Base-by-base conservation (phyloP, 768 basidiomycete species). In the Termitomyces sp. region DNA sequence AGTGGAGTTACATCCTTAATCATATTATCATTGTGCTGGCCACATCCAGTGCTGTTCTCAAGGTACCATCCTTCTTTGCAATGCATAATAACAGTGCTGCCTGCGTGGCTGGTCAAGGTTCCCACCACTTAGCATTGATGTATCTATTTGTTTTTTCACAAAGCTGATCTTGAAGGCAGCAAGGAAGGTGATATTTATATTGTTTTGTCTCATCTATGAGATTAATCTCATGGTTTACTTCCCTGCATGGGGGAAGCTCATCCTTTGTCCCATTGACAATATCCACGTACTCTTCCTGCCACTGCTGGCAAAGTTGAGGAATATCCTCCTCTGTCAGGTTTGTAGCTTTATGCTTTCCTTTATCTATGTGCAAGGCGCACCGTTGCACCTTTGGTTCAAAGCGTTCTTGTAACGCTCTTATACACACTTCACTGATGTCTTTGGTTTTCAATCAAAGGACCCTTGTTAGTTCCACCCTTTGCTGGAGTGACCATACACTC, bases 141-240 rank as follows among this genome's bases (percentile, higher is more conserved):
- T 77, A 76, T n/a, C 33, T n/a, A 3, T 68, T 58, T 0, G 70
- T 63, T 51, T 77, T 76, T 9, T 66, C 64, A 16, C 62, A 36
- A 3, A 75, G 65, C 31, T 70, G 53, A 0, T 62, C 58, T 18
- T 63, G 51, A 3, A 75, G 32, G 0, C 74, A 77, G 2, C 64
- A 39, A 0, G 74, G 69, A 1, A 65, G 10, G 23, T 25, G 25
- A 13, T 47, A 47, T 3, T 31, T 23, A 16, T 51, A 51, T 20
- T 42, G 38, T 40, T 51, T 51, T 11, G 10, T 68, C 63, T 72
- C 62, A 36, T 78, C 71, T 2, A 75, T 70, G 1, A 77, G 56
- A 5, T 68, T 63, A 15, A 78, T 77, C 1, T 58, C 54, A 50
- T 76, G 74, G 52, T 77, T 77, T 0, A 78, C 65, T 6, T 62